Conservation (phyloP, 805 yeast species). For the Debaryomyces hansenii region DNA sequence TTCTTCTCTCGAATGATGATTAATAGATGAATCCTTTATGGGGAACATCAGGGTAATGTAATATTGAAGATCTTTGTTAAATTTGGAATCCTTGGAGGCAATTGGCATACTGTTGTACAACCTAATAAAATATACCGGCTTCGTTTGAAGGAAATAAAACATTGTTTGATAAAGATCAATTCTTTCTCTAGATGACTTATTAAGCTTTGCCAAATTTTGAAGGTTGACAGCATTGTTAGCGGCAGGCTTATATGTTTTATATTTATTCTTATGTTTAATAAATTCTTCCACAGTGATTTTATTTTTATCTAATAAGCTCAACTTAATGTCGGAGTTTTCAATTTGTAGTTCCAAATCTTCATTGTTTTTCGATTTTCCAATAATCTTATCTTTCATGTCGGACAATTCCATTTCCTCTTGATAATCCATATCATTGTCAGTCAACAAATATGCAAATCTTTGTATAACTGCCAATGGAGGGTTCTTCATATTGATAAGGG, state of each 20-base stretch:
- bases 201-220: constrained; percentile 30
- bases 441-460: constrained; percentile 72
- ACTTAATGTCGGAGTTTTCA: constrained; percentile 74
- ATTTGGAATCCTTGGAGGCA: constrained; percentile 21
- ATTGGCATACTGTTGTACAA: constrained; percentile 41
- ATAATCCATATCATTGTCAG: constrained; percentile 71
- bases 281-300: constrained; percentile 77
- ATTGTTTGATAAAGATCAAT: constrained; percentile 73
- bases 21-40: constrained; percentile 25
- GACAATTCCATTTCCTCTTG: constrained; percentile 73
- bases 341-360: constrained; percentile 72
- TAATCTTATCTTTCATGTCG: constrained; percentile 63
- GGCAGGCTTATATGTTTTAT: constrained; percentile 21
- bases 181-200: constrained; percentile 47
- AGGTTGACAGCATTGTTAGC: constrained; percentile 12
- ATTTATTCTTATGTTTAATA: constrained; percentile 42
- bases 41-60: constrained; percentile 30
- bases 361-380: constrained; percentile 66
- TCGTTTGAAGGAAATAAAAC: constrained; percentile 81
- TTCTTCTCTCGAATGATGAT: constrained; percentile 64
- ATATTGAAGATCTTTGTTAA: constrained; percentile 21
- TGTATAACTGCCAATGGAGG: constrained; percentile 79
- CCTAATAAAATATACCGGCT: constrained; percentile 67
- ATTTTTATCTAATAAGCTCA: constrained; percentile 75
- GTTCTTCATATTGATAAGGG: constrained; percentile 64